Percentiles rank a stretch among this genome's conserved stretches.
phyloP scores from a whole-genome alignment of 2,329 filamentous ascomycete genomes.

The Neonectria faginata region DNA sequence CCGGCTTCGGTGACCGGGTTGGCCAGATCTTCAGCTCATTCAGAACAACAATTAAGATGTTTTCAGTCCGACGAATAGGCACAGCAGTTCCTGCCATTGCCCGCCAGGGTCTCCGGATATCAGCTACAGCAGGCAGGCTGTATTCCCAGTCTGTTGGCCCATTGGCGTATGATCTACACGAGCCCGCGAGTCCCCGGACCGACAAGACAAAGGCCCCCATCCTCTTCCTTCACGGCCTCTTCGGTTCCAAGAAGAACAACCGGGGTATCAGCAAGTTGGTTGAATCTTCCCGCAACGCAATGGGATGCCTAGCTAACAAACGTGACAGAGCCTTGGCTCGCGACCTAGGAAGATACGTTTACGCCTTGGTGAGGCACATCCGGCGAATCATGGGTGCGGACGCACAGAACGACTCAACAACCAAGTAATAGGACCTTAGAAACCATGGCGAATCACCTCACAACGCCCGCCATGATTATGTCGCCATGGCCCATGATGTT shows the following conservation, averaged over 20 bases:
- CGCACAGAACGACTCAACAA: slow-evolving; percentile 30
- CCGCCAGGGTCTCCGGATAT: slow-evolving; percentile 8
- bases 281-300: neutral
- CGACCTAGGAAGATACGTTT: slow-evolving; percentile 83
- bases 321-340: slow-evolving; percentile 77
- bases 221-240: slow-evolving; percentile 90
- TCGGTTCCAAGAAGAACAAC: slow-evolving; percentile 96
- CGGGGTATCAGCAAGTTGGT: slow-evolving; percentile 92
- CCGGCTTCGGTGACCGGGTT: slow-evolving; percentile 26
- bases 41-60: slow-evolving; percentile 32
- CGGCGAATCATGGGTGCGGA: slow-evolving; percentile 12
- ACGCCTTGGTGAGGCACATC: slow-evolving; percentile 74
- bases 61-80: slow-evolving; percentile 33
- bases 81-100: slow-evolving; percentile 12
- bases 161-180: slow-evolving; percentile 75
- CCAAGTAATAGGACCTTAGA: slow-evolving; percentile 75
- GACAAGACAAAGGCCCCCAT: slow-evolving; percentile 70
- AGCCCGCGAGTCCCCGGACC: slow-evolving; percentile 59
- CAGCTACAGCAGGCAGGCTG: slow-evolving; percentile 24
- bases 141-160: slow-evolving; percentile 45
- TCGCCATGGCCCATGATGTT: slow-evolving; percentile 84
- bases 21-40: slow-evolving; percentile 24
- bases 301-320: neutral
- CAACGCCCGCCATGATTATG: slow-evolving; percentile 79
- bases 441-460: slow-evolving; percentile 96